These are phyloP conservation scores for Citeromyces siamensis DNA, from an alignment of 1,139 yeast species.

Conservation along the genomic window DNA sequence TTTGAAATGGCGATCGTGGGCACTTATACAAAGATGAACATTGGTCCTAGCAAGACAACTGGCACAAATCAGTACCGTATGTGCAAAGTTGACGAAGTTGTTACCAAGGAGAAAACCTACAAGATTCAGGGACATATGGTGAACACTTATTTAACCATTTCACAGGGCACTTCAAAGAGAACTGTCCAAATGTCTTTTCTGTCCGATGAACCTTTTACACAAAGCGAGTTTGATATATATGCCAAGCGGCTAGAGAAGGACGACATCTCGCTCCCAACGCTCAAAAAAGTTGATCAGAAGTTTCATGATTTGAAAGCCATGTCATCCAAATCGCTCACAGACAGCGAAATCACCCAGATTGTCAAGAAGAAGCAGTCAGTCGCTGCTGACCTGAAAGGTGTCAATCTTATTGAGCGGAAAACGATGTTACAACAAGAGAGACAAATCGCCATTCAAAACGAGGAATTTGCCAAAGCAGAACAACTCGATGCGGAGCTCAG, in stretches of 20 bases:
- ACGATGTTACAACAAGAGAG: constrained; percentile 64
- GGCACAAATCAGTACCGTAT: constrained; percentile 45
- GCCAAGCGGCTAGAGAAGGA: constrained; percentile 46
- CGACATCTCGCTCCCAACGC: constrained; percentile 47
- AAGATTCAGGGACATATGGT: constrained; percentile 37
- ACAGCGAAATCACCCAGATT: constrained; percentile 69
- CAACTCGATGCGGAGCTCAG: constrained; percentile 41
- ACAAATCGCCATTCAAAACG: constrained; percentile 62
- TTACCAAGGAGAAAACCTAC: constrained; percentile 42
- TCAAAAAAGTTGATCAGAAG: constrained; percentile 57
- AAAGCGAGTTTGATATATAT: constrained; percentile 67
- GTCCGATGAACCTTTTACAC: constrained; percentile 60
- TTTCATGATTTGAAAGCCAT: constrained; percentile 46
- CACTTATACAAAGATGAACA: constrained; percentile 71
- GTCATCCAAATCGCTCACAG: constrained; percentile 54
- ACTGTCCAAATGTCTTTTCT: constrained; percentile 56
- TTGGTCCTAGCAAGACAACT: constrained; percentile 37
- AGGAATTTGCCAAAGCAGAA: constrained; percentile 37
- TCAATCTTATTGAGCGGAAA: constrained; percentile 70
- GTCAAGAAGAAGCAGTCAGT: constrained; percentile 60
- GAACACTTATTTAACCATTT: constrained; percentile 50
- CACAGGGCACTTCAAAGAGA: constrained; percentile 62
- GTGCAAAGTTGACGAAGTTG: constrained; percentile 63
- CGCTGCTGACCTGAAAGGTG: constrained; percentile 41
- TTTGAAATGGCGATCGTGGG: constrained; percentile 61